Conservation (phyloP, 192 early-diverging fungal species). For the Lobulomyces angularis region DNA sequence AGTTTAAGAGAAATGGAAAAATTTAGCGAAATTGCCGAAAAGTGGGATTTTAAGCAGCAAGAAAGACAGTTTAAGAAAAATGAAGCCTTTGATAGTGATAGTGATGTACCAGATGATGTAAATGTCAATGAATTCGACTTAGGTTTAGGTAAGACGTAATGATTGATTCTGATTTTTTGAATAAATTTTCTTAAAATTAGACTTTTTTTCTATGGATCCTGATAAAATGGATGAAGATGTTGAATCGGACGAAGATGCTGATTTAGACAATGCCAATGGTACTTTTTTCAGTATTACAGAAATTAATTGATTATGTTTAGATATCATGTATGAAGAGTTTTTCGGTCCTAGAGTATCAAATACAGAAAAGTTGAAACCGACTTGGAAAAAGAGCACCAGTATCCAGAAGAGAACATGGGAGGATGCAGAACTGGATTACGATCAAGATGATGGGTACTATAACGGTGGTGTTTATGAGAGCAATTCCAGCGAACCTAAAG, state of each 20-base stretch:
- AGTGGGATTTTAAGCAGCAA: conserved; percentile 41
- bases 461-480: conserved; percentile 22
- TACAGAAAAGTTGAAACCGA: conserved; percentile 25
- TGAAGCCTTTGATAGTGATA: conserved; percentile 49
- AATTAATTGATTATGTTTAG: conserved; percentile 19
- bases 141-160: conserved; percentile 8
- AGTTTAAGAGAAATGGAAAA: conserved; percentile 71
- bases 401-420: conserved; percentile 23
- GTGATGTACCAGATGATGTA: conserved; percentile 36
- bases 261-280: conserved; percentile 37
- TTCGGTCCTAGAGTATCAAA: conserved; percentile 55
- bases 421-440: conserved; percentile 12
- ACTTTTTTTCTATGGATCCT: conserved; percentile 19
- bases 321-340: conserved; percentile 74
- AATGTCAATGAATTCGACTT: conserved; percentile 18
- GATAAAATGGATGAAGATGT: conserved; percentile 18
- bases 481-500: conserved; percentile 17
- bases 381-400: conserved; percentile 18
- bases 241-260: conserved; percentile 52
- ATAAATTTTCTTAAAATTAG: no score
- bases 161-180: no score
- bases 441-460: conserved; percentile 24
- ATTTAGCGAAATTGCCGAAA: conserved; percentile 73
- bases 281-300: background rate
- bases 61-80: conserved; percentile 38